Conservation (phyloP, 768 basidiomycete genomes). For the Podaxis pistillaris region DNA sequence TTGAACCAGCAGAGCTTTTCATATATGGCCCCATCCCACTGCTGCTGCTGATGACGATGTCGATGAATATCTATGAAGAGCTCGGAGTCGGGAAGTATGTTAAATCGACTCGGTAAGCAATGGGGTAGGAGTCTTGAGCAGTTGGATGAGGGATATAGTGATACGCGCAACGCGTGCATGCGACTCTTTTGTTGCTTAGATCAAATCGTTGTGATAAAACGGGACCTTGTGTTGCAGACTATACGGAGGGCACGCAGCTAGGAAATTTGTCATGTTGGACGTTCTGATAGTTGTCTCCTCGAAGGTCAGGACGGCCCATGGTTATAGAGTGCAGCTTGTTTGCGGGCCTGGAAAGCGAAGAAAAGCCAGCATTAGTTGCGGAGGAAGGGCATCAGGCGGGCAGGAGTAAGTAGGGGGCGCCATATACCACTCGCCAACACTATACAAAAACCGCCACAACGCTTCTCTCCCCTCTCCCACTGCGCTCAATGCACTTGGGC, state of each 20-base stretch:
- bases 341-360: slow-evolving; percentile 52
- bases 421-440: slow-evolving; percentile 70
- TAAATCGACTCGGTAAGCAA: slow-evolving; percentile 40
- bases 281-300: slow-evolving; percentile 64
- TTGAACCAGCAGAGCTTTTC: slow-evolving; percentile 22
- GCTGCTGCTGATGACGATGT: slow-evolving; percentile 5
- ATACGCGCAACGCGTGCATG: slow-evolving; percentile 72
- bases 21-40: slow-evolving; percentile 31
- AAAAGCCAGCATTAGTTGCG: slow-evolving; percentile 10
- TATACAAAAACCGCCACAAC: slow-evolving; percentile 82
- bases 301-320: slow-evolving; percentile 60
- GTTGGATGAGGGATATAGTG: slow-evolving; percentile 63
- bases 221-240: slow-evolving; percentile 62
- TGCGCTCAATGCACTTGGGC: slow-evolving; percentile 37
- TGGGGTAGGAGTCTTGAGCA: slow-evolving; percentile 53
- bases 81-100: slow-evolving; percentile 11
- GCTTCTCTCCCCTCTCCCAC: slow-evolving; percentile 78
- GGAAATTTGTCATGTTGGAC: slow-evolving; percentile 74
- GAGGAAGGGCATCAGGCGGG: not conserved
- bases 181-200: slow-evolving; percentile 55
- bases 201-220: slow-evolving; percentile 68
- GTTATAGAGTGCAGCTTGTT: slow-evolving; percentile 69
- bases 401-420: slow-evolving; percentile 9
- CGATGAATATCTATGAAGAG: not conserved
- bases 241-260: slow-evolving; percentile 69